Evolutionary conservation across 768 basidiomycete species (phyloP), one percentile per base, ranked within the genome.

Genomic region (Russula olivacea): DNA sequence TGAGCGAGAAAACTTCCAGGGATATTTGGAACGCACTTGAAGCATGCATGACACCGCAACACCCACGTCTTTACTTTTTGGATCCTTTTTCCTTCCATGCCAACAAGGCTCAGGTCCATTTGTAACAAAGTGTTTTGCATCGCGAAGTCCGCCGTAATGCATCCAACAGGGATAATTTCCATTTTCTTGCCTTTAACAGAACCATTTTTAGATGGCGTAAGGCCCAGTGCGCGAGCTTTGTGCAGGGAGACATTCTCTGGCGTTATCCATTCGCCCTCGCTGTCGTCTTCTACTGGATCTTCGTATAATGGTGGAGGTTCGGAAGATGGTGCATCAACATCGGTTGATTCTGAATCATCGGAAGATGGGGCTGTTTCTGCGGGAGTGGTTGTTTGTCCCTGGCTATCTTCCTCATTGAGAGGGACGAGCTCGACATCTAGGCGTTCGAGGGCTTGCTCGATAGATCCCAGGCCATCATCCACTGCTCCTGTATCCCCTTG

Each of bases 101-200:
- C 87, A 12, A 99, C 86, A 32, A 98, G 79, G 64, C 87, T 89
- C 66, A 99, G 75, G 0, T 90, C 90, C 90, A 98, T 94, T 73
- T 97, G 95, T 55, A 99, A 75, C 66, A 96, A 75, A 23, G 98
- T 92, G 70, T 99, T 99, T 75, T 99, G 97, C 87, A 99, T 97
- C 19, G 97, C 97, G 73, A 94, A 98, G 81, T 99, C 97, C 23
- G 91, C 91, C 10, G 97, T 98, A 90, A 98, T 93, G 72, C 95
- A 97, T 19, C 94, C 97, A 6, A 83, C 85, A 57, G 79, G 79
- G 51, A 96, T 78, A 73, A 47, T 77, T 72, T 69, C 69, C 71
- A 64, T 70, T 71, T 54, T 73, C 74, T 61, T 76, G 69, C 63
- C 59, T 52, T 76, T 76, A 34, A 69, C 72, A 4, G 69, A 66